Evolutionary conservation across 192 early-diverging fungal species (phyloP).

Genomic region (Coemansia sp.): DNA sequence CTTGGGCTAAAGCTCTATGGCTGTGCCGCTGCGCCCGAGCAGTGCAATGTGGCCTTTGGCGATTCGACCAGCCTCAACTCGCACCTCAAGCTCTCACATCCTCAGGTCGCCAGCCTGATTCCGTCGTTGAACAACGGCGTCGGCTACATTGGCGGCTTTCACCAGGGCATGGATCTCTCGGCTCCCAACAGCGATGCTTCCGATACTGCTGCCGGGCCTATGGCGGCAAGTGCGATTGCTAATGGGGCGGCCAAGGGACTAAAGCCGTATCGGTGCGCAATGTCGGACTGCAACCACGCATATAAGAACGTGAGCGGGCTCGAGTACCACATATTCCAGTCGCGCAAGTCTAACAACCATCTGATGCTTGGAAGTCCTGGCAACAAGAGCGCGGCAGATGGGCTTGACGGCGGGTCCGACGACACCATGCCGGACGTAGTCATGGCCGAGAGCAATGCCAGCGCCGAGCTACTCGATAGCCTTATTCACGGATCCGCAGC

Average conservation of each 20-base stretch:
- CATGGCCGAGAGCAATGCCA: not conserved
- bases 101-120: conserved; percentile 30
- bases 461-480: not conserved
- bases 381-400: not conserved
- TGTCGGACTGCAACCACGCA: conserved; percentile 65
- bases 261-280: conserved; percentile 70
- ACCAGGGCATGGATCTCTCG: not conserved
- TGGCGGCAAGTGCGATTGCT: not conserved
- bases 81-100: conserved; percentile 52
- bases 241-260: conserved; percentile 1
- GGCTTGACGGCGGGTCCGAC: not conserved
- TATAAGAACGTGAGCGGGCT: conserved; percentile 90
- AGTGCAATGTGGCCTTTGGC: conserved; percentile 44
- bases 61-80: conserved; percentile 47
- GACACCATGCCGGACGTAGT: not conserved
- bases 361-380: conserved; percentile 16
- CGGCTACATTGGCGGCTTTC: not conserved
- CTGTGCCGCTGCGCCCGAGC: conserved; percentile 42
- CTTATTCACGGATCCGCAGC: not conserved
- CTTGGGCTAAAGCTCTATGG: conserved; percentile 56
- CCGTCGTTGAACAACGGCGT: conserved; percentile 36
- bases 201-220: not conserved
- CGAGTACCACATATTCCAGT: conserved; percentile 75
- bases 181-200: not conserved
- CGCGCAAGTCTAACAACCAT: conserved; percentile 52